Base-by-base conservation (phyloP, 176 grass and related monocot genomes). In the Musa itinerans region DNA sequence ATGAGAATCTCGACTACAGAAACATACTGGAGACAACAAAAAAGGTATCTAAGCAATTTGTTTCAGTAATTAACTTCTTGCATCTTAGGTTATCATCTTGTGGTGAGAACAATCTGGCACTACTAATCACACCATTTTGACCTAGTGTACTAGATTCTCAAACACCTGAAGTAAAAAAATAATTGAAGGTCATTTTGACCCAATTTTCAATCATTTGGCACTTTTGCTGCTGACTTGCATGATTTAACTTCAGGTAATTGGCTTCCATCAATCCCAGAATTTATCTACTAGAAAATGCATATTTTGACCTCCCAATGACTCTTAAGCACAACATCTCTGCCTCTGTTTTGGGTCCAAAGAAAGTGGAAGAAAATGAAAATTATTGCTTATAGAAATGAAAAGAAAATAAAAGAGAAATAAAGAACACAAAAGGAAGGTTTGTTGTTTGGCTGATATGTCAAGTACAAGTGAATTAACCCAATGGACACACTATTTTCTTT, bases 1-100 rank as follows among this genome's bases (percentile, higher is more conserved):
- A 98, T 87, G 88, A 86, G 88, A 83, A 76, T 76, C 80, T 93
- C 53, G 94, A 93, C 75, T 98, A 91, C 78, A 82, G 80, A 55
- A 87, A 83, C 77, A 76, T 89, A 81, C 48, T 98, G 69, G 83
- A 83, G 77, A 87, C 88, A 66, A 82, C 90, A 67, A 93, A 81
- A 82, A 80, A 87, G 94, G 94, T 98, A 84, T 72, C 70, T 52
- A 11, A 68, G 43, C 64, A 59, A 72, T 71, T 43, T 64, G 76
- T 62, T 50, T 76, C n/a, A 20, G 17, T 43, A 48, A 48, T 54
- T 76, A 11, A 21, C 7, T 49, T 16, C 10, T 76, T 11, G 43
- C 43, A 50, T 50, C 43, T 19, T 69, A 71, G 54, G 54, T 57
- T 77, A 78, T 63, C 1, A 73, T 73, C 9, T 16, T 61, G 57